Evolutionary conservation across 2,329 filamentous ascomycete species (phyloP), one percentile per base, ranked within the genome.

Genomic region (Neurospora sp.): DNA sequence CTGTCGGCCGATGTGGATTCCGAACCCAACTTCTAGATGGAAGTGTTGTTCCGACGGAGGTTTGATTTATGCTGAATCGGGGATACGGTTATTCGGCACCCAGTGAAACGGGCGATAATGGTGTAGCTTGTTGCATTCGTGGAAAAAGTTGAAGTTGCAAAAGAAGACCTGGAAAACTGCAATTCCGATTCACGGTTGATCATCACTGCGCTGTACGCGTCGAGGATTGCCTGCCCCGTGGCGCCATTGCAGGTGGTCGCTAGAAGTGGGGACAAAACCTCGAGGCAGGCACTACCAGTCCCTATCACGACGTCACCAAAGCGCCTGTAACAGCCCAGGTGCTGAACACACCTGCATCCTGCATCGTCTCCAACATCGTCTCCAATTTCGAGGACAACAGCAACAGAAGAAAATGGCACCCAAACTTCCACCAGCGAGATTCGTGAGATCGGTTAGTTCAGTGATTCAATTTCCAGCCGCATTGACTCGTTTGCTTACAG

Each of bases 401-500:
- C 52, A 58, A 58, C 52, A 58, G 19, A 76, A 58, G 19, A 76
- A 68, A 62, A 79, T 79, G 78, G 71, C 75, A 19, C 66, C 73
- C 23, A 77, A 78, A 71, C 73, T 80, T 28, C 71, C 73, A 8
- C 78, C 77, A n/a, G 68, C 72, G 46, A 75, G 73, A 67, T 80
- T 80, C 69, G 79, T 80, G 15, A 73, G 74, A 71, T 75, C 77
- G 28, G 79, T 79, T 70, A 67, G 74, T 70, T 28, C 13, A 39
- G 38, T 43, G 17, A 70, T 70, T 28, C 11, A n/a, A 10, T n/a
- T 13, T 33, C n/a, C 38, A 33, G 23, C 52, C 17, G 23, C 52
- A 17, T 43, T 66, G 67, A 52, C 42, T n/a, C 23, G 13, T 52
- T 19, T 58, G 39, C 66, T 38, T 13, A 68, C 69, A 70, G 46